Conservation (phyloP, 129 eudicot genomes). For the Sambucus nigra region DNA sequence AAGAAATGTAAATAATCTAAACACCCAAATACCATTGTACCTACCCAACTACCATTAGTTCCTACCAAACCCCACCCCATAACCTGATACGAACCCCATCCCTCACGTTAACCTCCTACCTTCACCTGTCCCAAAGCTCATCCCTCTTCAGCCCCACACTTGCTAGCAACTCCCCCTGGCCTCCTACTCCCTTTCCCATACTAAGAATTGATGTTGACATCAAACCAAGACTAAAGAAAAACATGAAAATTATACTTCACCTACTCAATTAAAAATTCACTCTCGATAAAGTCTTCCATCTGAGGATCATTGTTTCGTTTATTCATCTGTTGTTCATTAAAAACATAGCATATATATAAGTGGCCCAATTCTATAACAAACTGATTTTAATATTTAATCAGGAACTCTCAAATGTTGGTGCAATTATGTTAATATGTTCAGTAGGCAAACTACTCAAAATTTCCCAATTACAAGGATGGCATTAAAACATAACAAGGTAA, state of each 20-base stretch:
- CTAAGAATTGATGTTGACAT: not conserved
- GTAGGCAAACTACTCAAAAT: not conserved
- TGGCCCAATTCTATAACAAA: not conserved
- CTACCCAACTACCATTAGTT: too few species aligned
- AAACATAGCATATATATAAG: not conserved
- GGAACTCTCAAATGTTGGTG: not conserved
- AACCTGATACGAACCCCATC: too few species aligned
- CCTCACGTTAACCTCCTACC: too few species aligned
- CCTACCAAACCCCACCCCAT: too few species aligned
- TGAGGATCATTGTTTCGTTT: conserved; percentile 72
- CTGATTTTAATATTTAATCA: not conserved
- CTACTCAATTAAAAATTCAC: conserved; percentile 74
- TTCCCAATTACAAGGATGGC: not conserved
- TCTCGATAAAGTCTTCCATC: conserved; percentile 67
- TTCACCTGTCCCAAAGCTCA: too few species aligned
- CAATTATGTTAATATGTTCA: not conserved
- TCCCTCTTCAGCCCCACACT: too few species aligned
- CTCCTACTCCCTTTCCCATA: not conserved
- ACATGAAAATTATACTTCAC: conserved; percentile 17
- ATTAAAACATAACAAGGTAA: not conserved
- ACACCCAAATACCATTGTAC: too few species aligned
- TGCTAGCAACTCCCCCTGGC: too few species aligned
- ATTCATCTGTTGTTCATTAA: conserved; percentile 46
- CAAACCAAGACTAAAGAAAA: too few species aligned
- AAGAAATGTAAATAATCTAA: too few species aligned